Conservation (phyloP, 2,329 filamentous ascomycete species). For the Fragosphaeria purpurea region DNA sequence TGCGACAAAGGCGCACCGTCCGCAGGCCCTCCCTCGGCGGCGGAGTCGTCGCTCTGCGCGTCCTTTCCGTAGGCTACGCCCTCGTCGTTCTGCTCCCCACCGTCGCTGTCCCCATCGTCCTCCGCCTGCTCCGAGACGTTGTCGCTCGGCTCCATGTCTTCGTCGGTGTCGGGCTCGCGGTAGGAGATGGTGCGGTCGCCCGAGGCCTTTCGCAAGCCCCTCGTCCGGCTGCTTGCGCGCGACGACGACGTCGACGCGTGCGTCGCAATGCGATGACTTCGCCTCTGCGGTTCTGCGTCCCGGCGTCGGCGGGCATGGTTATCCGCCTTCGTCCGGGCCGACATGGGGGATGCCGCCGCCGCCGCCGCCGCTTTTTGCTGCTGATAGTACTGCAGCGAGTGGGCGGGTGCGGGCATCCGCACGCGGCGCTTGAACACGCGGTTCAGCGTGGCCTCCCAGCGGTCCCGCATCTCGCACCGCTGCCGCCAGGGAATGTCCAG, state of each 20-base stretch:
- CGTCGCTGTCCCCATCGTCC: slow-evolving; percentile 4
- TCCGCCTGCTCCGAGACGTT: slow-evolving; percentile 11
- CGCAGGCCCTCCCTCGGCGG: no score
- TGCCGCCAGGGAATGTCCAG: slow-evolving; percentile 74
- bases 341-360: not conserved
- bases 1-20: no score
- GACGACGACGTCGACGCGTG: slow-evolving; percentile 17
- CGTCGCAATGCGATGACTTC: slow-evolving; percentile 27
- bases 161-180: slow-evolving; percentile 37
- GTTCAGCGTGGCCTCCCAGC: slow-evolving; percentile 64
- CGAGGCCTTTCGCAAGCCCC: slow-evolving; percentile 1
- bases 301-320: no score
- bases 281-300: slow-evolving; percentile 12
- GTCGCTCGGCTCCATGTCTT: slow-evolving; percentile 19
- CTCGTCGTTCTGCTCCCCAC: slow-evolving; percentile 3
- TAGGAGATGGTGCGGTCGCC: slow-evolving; percentile 22
- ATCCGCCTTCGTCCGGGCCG: no score
- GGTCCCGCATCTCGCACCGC: slow-evolving; percentile 66
- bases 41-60: not conserved
- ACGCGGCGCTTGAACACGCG: slow-evolving; percentile 49
- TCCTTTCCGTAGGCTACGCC: not conserved
- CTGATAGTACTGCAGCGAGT: slow-evolving; percentile 12
- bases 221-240: slow-evolving; percentile 17
- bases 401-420: slow-evolving; percentile 15
- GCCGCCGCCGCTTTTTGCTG: not conserved